These are phyloP conservation scores for Boechera stricta DNA, from an alignment of 345 rosid genomes.

Conservation along the genomic window DNA sequence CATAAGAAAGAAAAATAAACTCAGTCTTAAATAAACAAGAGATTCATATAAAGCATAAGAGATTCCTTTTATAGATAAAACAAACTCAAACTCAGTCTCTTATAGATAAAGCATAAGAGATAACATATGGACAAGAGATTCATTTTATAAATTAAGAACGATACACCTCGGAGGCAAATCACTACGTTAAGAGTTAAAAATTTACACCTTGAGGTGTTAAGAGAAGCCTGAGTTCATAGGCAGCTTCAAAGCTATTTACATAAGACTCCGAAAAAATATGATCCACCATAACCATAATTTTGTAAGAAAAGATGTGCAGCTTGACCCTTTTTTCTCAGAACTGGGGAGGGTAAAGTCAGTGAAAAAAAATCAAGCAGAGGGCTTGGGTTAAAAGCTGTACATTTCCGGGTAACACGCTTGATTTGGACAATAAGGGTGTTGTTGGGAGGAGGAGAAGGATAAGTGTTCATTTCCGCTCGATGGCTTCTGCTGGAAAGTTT, in stretches of 20 bases:
- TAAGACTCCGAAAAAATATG: neutral
- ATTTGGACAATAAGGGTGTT: slow-evolving; percentile 7
- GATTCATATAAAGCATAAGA: no score
- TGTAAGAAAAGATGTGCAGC: no score
- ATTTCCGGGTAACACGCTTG: neutral
- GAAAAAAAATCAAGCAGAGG: neutral
- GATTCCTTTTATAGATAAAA: neutral
- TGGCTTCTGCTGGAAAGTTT: slow-evolving; percentile 69
- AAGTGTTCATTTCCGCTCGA: slow-evolving; percentile 23
- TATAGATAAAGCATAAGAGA: neutral
- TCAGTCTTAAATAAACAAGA: no score
- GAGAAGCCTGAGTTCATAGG: slow-evolving; percentile 14
- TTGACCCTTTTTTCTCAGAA: neutral
- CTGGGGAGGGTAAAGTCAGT: neutral
- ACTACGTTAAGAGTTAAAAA: neutral
- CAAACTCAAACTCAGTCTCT: no score
- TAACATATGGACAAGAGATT: neutral
- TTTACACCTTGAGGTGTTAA: slow-evolving; percentile 2
- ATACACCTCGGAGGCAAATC: neutral
- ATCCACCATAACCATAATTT: neutral
- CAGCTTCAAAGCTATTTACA: slow-evolving; percentile 18
- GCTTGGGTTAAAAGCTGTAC: slow-evolving; percentile 20
- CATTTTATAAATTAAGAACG: slow-evolving; percentile 1
- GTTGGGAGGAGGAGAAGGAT: neutral
- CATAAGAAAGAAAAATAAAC: no score